These are phyloP conservation scores for Phytophthora megakarya DNA, from an alignment of 352 stramenopile genomes.

Conservation along the genomic window DNA sequence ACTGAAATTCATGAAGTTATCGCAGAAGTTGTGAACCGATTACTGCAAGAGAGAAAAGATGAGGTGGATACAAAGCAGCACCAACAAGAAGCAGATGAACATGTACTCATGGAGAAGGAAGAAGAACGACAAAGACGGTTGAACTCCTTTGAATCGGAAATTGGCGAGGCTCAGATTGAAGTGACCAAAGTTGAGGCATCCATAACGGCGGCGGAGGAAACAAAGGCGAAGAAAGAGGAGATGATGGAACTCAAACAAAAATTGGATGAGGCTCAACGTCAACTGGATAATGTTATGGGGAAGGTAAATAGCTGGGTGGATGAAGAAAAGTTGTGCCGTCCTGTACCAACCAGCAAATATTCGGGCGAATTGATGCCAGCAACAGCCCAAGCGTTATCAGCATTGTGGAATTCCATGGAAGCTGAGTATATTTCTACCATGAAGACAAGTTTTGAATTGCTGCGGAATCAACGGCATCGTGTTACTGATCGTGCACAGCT, in stretches of 20 bases:
- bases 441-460: slow-evolving; percentile 44
- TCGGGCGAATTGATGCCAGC: slow-evolving; percentile 44
- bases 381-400: slow-evolving; percentile 38
- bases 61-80: slow-evolving; percentile 24
- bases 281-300: slow-evolving; percentile 33
- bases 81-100: slow-evolving; percentile 34
- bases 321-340: slow-evolving; percentile 20
- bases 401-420: slow-evolving; percentile 66
- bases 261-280: slow-evolving; percentile 43
- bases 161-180: slow-evolving; percentile 45
- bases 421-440: slow-evolving; percentile 55
- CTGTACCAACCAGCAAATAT: slow-evolving; percentile 18
- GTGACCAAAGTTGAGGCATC: slow-evolving; percentile 40
- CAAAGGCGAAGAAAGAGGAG: slow-evolving; percentile 84
- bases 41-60: slow-evolving; percentile 28
- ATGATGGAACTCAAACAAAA: slow-evolving; percentile 49
- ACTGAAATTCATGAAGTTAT: slow-evolving; percentile 47
- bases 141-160: slow-evolving; percentile 37
- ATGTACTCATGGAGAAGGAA: slow-evolving; percentile 36
- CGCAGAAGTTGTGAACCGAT: slow-evolving; percentile 36
- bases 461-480: slow-evolving; percentile 42
- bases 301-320: slow-evolving; percentile 28
- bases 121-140: slow-evolving; percentile 48
- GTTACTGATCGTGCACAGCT: slow-evolving; percentile 35
- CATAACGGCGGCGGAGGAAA: slow-evolving; percentile 65